These are phyloP conservation scores for Aspergillus awamori DNA, from an alignment of 2,329 filamentous ascomycete genomes.

Conservation along the genomic window DNA sequence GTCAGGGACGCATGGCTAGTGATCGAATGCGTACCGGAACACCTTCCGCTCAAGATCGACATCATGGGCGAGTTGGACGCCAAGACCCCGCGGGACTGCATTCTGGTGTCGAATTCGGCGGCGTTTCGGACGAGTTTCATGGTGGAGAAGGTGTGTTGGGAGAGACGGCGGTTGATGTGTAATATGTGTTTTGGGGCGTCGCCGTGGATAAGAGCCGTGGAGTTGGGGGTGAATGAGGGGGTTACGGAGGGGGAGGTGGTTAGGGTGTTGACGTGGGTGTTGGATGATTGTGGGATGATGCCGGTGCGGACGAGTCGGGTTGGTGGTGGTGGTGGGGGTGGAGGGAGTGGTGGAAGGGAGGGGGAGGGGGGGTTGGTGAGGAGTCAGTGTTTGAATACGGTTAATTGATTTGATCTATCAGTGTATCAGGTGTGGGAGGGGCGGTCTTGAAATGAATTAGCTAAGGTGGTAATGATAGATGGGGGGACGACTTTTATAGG, in stretches of 20 bases:
- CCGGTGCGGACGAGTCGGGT: neutral
- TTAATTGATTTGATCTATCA: neutral
- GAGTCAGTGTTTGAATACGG: slow-evolving; percentile 1
- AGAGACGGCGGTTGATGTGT: slow-evolving; percentile 44
- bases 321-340: too few relatives aligned
- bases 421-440: too few relatives aligned
- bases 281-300: slow-evolving; percentile 6
- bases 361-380: neutral
- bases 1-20: slow-evolving; percentile 56
- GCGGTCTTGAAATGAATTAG: too few relatives aligned
- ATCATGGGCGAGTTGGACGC: slow-evolving; percentile 53
- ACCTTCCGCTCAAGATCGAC: slow-evolving; percentile 51
- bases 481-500: too few relatives aligned
- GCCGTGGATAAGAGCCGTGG: slow-evolving; percentile 47
- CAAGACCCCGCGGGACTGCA: slow-evolving; percentile 48
- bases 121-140: slow-evolving; percentile 57
- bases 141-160: slow-evolving; percentile 35
- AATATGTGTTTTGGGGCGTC: slow-evolving; percentile 60
- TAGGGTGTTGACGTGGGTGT: neutral
- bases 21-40: slow-evolving; percentile 58
- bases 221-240: slow-evolving; percentile 56
- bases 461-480: too few relatives aligned
- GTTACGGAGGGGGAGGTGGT: slow-evolving; percentile 36
- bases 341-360: neutral
- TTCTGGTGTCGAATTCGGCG: slow-evolving; percentile 56